Conservation (phyloP, 805 yeast species). For the Lipomyces mesembrius region DNA sequence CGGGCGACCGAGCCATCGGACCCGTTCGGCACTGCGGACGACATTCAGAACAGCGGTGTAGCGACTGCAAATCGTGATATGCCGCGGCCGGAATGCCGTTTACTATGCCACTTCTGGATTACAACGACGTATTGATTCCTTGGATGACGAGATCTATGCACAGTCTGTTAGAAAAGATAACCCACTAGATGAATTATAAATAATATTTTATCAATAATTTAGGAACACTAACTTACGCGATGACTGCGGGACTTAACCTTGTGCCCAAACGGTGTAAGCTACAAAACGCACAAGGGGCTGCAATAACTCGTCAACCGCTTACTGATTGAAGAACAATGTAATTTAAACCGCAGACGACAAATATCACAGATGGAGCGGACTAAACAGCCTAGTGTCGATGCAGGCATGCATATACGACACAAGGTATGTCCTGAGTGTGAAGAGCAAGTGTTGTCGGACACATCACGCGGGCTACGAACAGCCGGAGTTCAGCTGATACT, state of each 20-base stretch:
- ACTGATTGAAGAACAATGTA: too few relatives aligned
- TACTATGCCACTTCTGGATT: not conserved
- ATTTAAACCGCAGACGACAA: not conserved
- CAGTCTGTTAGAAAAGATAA: too few relatives aligned
- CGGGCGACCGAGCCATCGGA: not conserved
- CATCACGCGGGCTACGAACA: not conserved
- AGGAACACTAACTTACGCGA: too few relatives aligned
- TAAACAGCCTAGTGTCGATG: not conserved
- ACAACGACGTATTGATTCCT: too few relatives aligned
- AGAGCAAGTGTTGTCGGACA: not conserved
- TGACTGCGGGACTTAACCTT: too few relatives aligned
- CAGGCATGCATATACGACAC: not conserved
- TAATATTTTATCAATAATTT: too few relatives aligned
- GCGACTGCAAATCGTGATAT: not conserved
- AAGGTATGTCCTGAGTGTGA: not conserved
- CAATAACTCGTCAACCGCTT: too few relatives aligned
- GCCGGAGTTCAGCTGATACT: too few relatives aligned
- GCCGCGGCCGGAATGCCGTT: not conserved
- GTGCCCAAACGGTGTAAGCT: too few relatives aligned
- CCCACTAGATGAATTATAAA: too few relatives aligned
- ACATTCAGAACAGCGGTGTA: not conserved
- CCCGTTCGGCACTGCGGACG: not conserved
- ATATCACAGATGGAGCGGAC: not conserved
- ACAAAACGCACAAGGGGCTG: too few relatives aligned
- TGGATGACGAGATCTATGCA: too few relatives aligned